Percentiles rank a stretch among this genome's conserved stretches.
phyloP scores from a whole-genome alignment of 2,329 filamentous ascomycete species.

The Aspergillus fumigatiaffinis region DNA sequence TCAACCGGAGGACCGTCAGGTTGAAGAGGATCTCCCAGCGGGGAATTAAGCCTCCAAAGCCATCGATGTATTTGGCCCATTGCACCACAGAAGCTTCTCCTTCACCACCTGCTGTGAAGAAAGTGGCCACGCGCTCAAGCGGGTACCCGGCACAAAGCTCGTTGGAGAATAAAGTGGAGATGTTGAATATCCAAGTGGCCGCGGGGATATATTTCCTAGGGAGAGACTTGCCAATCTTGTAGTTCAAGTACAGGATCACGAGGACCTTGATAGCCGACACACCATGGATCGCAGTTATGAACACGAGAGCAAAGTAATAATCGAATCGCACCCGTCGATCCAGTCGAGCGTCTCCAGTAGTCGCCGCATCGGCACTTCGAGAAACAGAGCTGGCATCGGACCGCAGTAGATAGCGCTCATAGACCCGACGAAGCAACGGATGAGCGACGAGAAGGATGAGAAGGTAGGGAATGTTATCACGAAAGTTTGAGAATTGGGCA shows the following conservation, averaged over 20 bases:
- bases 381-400: constrained; percentile 22
- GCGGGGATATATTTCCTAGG: constrained; percentile 68
- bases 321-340: constrained; percentile 77
- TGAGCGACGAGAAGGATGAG: constrained; percentile 70
- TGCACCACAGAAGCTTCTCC: constrained; percentile 48
- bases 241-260: constrained; percentile 76
- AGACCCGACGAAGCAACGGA: constrained; percentile 69
- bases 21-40: constrained; percentile 99
- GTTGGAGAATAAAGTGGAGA: constrained; percentile 81
- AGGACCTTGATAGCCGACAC: constrained; percentile 81
- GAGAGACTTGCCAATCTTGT: constrained; percentile 67
- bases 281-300: constrained; percentile 76
- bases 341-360: constrained; percentile 54
- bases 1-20: constrained; percentile 82
- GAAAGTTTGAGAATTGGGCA: constrained; percentile 78
- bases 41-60: constrained; percentile 74
- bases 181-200: constrained; percentile 86
- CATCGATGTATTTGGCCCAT: constrained; percentile 71
- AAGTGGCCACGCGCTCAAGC: constrained; percentile 59
- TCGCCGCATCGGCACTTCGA: constrained; percentile 14
- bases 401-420: constrained; percentile 55
- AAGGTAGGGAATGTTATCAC: constrained; percentile 80
- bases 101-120: constrained; percentile 39
- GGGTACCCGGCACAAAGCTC: constrained; percentile 77
- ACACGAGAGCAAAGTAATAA: constrained; percentile 72